Evolutionary conservation across 441 rosid genomes (phyloP).

Genomic region (Bruguiera hainesii): DNA sequence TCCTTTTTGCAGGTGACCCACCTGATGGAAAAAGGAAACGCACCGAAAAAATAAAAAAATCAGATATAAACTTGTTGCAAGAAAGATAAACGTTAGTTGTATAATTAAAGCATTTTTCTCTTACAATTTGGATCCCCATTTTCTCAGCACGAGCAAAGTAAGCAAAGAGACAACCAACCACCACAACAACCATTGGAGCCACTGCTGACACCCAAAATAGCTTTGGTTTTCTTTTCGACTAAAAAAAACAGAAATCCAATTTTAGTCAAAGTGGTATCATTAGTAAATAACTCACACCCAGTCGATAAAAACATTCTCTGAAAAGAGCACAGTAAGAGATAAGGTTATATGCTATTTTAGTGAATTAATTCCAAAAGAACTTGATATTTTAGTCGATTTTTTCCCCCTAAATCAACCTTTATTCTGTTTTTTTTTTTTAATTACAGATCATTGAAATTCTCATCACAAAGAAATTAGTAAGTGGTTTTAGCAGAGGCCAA

Average conservation of each 20-base stretch:
- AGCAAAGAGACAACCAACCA: constrained; percentile 68
- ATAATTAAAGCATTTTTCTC: constrained; percentile 1
- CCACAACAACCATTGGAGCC: constrained; percentile 70
- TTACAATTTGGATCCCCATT: constrained; percentile 69
- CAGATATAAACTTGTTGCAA: not conserved
- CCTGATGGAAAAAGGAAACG: constrained; percentile 33
- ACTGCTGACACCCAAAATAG: constrained; percentile 89
- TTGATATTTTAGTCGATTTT: no score
- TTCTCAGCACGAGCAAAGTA: constrained; percentile 48
- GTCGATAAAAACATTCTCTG: not conserved
- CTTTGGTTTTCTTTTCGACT: constrained; percentile 66
- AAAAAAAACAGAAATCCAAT: constrained; percentile 12
- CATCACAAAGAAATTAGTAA: no score
- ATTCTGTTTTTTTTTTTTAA: no score
- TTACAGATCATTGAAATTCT: no score
- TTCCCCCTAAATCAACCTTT: no score
- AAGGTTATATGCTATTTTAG: no score
- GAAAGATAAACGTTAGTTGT: not conserved
- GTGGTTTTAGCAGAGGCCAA: no score
- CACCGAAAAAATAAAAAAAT: not conserved
- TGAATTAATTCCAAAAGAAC: no score
- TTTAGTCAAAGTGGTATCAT: not conserved
- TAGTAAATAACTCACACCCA: not conserved
- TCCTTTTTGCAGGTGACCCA: constrained; percentile 72
- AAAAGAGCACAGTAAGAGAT: not conserved